Evolutionary conservation across 1,284 basidiomycete species (phyloP).

Genomic region (Cutaneotrichosporon arboriforme): DNA sequence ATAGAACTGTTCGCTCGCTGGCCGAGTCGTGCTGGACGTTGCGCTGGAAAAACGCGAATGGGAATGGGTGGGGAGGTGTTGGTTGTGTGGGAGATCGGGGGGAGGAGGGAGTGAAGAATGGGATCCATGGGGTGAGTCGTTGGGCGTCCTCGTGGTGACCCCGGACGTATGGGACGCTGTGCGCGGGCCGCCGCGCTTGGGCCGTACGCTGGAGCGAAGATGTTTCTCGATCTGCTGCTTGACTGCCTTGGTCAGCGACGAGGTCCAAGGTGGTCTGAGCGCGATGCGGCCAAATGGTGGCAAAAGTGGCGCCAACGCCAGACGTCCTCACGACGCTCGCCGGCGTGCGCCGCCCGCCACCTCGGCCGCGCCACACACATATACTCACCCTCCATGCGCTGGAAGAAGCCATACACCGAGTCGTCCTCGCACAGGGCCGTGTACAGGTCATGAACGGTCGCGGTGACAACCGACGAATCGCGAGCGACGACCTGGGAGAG

Average conservation of each 20-base stretch:
- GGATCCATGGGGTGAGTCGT: slow-evolving; percentile 1
- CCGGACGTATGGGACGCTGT: neutral
- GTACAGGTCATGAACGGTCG: slow-evolving; percentile 73
- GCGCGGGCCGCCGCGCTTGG: slow-evolving; percentile 2
- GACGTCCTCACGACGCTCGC: no score
- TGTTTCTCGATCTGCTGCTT: neutral
- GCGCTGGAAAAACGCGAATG: neutral
- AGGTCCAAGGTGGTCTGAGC: no score
- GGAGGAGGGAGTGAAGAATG: neutral
- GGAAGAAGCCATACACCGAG: slow-evolving; percentile 73
- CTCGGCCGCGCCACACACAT: no score
- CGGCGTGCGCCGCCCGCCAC: no score
- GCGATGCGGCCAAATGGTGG: no score
- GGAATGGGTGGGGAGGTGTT: neutral
- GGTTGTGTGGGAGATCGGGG: neutral
- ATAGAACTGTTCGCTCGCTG: slow-evolving; percentile 11
- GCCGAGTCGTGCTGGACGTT: neutral
- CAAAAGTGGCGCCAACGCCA: no score
- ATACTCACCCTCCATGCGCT: slow-evolving; percentile 68
- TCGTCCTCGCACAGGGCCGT: slow-evolving; percentile 81
- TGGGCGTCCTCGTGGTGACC: neutral
- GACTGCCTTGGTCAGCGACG: no score
- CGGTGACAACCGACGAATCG: slow-evolving; percentile 65
- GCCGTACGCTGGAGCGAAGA: neutral
- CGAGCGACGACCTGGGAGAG: slow-evolving; percentile 74